Evolutionary conservation across 129 eudicot species (phyloP).

Genomic region (Rutidosis leptorrhynchoides): DNA sequence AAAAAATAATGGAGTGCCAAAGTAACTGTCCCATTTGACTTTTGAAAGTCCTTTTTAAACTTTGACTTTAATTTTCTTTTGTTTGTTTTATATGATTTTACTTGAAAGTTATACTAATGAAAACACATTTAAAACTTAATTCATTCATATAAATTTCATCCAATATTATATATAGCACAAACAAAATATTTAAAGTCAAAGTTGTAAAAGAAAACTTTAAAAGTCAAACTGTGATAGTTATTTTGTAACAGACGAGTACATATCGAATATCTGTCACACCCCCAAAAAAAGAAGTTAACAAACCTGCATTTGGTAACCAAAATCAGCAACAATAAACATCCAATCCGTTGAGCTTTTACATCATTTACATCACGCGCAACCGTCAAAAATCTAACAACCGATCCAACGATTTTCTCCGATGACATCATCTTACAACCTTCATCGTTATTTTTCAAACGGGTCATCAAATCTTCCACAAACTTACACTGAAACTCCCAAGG

Average conservation of each 20-base stretch:
- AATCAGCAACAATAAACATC: constrained; percentile 47
- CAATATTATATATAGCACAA: too few relatives aligned
- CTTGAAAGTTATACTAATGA: too few relatives aligned
- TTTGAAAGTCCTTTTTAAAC: too few relatives aligned
- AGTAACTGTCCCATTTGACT: too few relatives aligned
- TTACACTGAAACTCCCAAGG: constrained; percentile 74
- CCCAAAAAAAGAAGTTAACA: neutral
- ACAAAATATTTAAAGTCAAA: too few relatives aligned
- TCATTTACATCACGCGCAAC: constrained; percentile 46
- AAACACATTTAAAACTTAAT: too few relatives aligned
- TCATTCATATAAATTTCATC: too few relatives aligned
- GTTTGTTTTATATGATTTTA: too few relatives aligned
- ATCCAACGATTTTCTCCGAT: constrained; percentile 40
- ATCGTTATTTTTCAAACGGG: constrained; percentile 39
- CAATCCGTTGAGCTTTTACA: constrained; percentile 59
- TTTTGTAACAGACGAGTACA: neutral
- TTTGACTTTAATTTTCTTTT: too few relatives aligned
- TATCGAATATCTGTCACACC: neutral
- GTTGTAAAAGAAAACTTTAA: too few relatives aligned
- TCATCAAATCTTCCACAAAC: constrained; percentile 44
- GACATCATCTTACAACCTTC: constrained; percentile 37
- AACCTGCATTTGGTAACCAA: constrained; percentile 62
- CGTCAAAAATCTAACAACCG: constrained; percentile 54
- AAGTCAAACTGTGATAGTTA: too few relatives aligned
- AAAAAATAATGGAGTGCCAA: too few relatives aligned